Evolutionary conservation across 345 rosid species (phyloP).

Genomic region (Hirschfeldia incana): DNA sequence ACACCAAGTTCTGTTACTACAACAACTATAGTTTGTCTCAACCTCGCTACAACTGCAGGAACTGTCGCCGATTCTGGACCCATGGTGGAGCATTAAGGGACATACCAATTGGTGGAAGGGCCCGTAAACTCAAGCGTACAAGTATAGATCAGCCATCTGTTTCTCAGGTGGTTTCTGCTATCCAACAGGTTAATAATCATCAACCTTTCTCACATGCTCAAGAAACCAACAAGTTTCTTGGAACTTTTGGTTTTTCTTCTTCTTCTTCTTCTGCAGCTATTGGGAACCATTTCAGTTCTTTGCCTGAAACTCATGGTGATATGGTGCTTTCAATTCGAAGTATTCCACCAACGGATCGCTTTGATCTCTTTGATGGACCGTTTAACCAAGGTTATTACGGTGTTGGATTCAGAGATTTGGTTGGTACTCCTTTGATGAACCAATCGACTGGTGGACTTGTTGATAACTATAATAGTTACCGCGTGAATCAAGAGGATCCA

Average conservation of each 20-base stretch:
- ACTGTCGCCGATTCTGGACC: slow-evolving; percentile 38
- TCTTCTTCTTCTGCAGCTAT: not conserved
- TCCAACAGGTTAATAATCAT: slow-evolving; percentile 2
- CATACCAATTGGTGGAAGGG: slow-evolving; percentile 37
- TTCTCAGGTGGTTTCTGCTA: slow-evolving; percentile 3
- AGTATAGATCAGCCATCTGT: not conserved
- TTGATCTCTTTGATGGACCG: not conserved
- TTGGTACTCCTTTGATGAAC: slow-evolving; percentile 20
- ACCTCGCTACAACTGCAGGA: slow-evolving; percentile 33
- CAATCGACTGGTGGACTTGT: slow-evolving; percentile 3
- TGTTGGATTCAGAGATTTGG: slow-evolving; percentile 19
- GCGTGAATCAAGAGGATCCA: not conserved
- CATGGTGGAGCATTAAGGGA: slow-evolving; percentile 31
- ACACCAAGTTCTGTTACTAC: slow-evolving; percentile 37
- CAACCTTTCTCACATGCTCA: slow-evolving; percentile 1
- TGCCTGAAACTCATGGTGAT: not conserved
- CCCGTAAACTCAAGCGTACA: slow-evolving; percentile 9
- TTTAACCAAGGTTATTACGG: not conserved
- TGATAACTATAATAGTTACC: not conserved
- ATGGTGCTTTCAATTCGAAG: slow-evolving; percentile 1
- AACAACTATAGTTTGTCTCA: slow-evolving; percentile 33
- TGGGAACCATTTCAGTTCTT: slow-evolving; percentile 1
- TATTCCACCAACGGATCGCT: slow-evolving; percentile 1
- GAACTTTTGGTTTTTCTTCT: slow-evolving; percentile 8
- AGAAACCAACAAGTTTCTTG: slow-evolving; percentile 18